A percentile compares a stretch with the other conserved stretches of the same genome.
phyloP scores from a whole-genome alignment of 345 rosid species.

The Pistacia integerrima region DNA sequence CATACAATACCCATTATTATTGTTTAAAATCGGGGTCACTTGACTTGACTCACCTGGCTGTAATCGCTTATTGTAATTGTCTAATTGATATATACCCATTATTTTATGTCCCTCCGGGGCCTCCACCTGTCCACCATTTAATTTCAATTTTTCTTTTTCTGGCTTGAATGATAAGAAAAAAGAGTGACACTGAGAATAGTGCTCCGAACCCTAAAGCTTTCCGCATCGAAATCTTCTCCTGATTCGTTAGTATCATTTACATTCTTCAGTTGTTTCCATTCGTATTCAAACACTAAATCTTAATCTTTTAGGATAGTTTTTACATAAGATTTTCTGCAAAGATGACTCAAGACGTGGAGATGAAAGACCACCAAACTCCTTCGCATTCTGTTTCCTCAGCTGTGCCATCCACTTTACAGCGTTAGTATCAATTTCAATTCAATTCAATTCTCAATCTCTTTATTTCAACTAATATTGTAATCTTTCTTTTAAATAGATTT shows the following conservation, averaged over 20 bases:
- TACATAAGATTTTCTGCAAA: constrained; percentile 11
- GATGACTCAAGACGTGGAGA: constrained; percentile 82
- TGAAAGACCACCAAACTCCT: constrained; percentile 70
- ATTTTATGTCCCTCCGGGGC: too few species aligned
- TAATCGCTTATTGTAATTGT: too few species aligned
- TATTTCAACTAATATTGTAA: background rate
- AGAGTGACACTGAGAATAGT: background rate
- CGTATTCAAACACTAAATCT: background rate
- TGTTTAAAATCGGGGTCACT: too few species aligned
- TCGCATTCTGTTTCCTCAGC: constrained; percentile 52
- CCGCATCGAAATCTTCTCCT: background rate
- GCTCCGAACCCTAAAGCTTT: background rate
- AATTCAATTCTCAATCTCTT: background rate
- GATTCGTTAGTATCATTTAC: background rate
- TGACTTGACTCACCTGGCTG: too few species aligned
- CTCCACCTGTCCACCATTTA: too few species aligned
- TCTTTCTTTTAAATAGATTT: constrained; percentile 42
- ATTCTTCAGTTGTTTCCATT: background rate
- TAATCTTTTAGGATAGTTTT: background rate
- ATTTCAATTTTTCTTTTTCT: background rate
- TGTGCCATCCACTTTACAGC: constrained; percentile 64
- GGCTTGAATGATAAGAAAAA: constrained; percentile 48
- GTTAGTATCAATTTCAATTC: constrained; percentile 30
- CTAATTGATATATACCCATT: too few species aligned
- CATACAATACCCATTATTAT: too few species aligned